A percentile compares a stretch with the other conserved stretches of the same genome.
Conservation (phyloP, 805 yeast species). For the Candida germanica region DNA sequence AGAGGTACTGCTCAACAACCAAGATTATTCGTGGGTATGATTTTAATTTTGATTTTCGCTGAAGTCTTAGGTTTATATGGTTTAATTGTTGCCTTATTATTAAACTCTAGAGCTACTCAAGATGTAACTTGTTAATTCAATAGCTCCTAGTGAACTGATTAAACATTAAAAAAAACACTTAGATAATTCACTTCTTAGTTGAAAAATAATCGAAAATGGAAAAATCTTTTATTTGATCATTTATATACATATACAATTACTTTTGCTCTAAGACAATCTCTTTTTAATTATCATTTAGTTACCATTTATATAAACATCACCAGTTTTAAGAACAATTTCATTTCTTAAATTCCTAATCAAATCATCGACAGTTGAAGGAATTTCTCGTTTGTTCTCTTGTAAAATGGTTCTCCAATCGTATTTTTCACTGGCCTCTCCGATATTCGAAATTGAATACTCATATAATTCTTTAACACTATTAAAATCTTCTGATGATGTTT, state of each 20-base stretch:
- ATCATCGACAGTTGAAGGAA: constrained; percentile 25
- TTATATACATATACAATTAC: constrained; percentile 2
- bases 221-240: not conserved
- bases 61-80: constrained; percentile 99
- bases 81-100: constrained; percentile 93
- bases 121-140: constrained; percentile 73
- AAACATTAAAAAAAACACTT: constrained; percentile 1
- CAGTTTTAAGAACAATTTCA: constrained; percentile 31
- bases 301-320: constrained; percentile 29
- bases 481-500: constrained; percentile 19
- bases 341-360: constrained; percentile 28
- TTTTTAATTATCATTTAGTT: not conserved
- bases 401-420: constrained; percentile 37
- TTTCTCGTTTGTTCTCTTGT: constrained; percentile 1
- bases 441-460: constrained; percentile 21
- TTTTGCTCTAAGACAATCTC: no score
- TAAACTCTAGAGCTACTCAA: constrained; percentile 96
- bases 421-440: constrained; percentile 15
- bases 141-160: not conserved
- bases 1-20: constrained; percentile 99
- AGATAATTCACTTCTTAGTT: constrained; percentile 8
- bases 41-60: constrained; percentile 96
- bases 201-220: not conserved
- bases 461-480: constrained; percentile 31
- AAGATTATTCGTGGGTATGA: constrained; percentile 97